Evolutionary conservation across 345 rosid species (phyloP).

Genomic region (Litchi chinensis): DNA sequence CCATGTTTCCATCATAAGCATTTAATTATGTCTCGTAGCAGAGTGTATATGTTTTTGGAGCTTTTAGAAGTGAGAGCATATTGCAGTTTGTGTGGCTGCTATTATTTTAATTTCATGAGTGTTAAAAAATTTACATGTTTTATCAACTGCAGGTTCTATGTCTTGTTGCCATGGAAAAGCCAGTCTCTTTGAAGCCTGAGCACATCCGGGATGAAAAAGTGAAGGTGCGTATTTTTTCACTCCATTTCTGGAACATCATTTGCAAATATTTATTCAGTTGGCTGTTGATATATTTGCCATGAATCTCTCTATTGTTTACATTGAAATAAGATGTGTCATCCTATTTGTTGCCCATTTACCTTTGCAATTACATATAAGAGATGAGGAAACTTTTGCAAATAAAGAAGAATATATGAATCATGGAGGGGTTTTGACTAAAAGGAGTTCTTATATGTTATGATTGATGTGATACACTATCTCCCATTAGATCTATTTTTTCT

Average conservation of each 20-base stretch:
- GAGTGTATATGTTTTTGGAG: constrained; percentile 10
- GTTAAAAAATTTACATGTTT: neutral
- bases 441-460: constrained; percentile 1
- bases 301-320: constrained; percentile 1
- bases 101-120: neutral
- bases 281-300: neutral
- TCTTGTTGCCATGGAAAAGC: constrained; percentile 98
- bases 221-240: constrained; percentile 56
- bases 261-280: constrained; percentile 10
- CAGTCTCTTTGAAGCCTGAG: constrained; percentile 94
- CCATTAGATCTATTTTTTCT: neutral
- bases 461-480: neutral
- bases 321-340: constrained; percentile 10
- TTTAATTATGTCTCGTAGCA: constrained; percentile 4
- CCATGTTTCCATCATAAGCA: constrained; percentile 13
- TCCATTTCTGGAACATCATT: constrained; percentile 10
- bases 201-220: constrained; percentile 99
- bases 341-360: neutral
- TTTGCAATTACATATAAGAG: neutral
- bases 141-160: constrained; percentile 70
- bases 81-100: neutral
- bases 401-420: neutral
- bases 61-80: constrained; percentile 6
- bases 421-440: neutral
- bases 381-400: neutral